phyloP scores from a whole-genome alignment of 768 basidiomycete species.

The Lentinula lateritia region DNA sequence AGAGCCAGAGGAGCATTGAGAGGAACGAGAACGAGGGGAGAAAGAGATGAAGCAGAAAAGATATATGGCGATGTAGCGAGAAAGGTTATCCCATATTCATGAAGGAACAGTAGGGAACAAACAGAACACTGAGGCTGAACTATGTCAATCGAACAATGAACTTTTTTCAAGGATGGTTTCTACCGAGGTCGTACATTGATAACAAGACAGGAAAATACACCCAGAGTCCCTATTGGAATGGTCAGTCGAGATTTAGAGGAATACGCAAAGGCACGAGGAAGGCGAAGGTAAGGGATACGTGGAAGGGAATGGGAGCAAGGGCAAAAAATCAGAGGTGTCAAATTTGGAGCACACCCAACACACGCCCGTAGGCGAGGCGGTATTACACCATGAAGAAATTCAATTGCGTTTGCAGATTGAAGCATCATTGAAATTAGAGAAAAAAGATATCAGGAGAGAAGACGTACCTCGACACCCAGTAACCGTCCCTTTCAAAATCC shows the following conservation, averaged over 20 bases:
- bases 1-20: background rate
- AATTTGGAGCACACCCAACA: conserved; percentile 65
- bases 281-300: too few species aligned
- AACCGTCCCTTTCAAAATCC: background rate
- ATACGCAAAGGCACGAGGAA: background rate
- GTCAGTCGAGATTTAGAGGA: background rate
- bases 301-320: background rate
- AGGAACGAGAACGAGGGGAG: background rate
- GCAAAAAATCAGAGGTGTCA: conserved; percentile 48
- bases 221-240: too few species aligned
- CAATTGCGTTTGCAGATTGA: conserved; percentile 43
- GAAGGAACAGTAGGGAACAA: too few species aligned
- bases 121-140: too few species aligned
- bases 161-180: too few species aligned
- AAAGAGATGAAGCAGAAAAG: background rate
- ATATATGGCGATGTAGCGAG: too few species aligned
- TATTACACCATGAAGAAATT: conserved; percentile 93
- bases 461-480: background rate
- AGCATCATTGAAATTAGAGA: conserved; percentile 43
- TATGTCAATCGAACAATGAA: too few species aligned
- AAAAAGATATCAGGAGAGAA: conserved; percentile 1
- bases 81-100: too few species aligned
- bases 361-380: conserved; percentile 27
- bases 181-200: background rate
- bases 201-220: background rate